Evolutionary conservation across 805 yeast species (phyloP), one percentile per base, ranked within the genome.

Genomic region (Teunomyces tritomae): DNA sequence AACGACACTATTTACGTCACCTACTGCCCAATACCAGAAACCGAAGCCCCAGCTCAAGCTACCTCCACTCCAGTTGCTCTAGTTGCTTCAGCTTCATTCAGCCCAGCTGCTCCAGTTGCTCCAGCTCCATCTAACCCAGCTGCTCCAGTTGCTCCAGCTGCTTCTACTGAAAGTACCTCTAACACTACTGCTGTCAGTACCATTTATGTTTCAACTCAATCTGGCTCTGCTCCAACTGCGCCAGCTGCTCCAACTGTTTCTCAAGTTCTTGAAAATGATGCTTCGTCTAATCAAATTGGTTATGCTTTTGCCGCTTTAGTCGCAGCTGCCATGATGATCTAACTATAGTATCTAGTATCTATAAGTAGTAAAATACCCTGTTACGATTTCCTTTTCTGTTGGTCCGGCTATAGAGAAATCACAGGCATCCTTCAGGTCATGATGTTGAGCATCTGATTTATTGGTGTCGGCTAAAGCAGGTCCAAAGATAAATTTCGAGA

Each of bases 1-100:
- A 51, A 56, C 45, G 57, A 55, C 37, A 63, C 70, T 42, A 52
- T 53, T 35, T 65, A 63, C 64, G 63, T 67, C 57, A 65, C 70
- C 45, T 65, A 61, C 65, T 64, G 68, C 52, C 68, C 68, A 55
- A 29, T 62, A 60, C 34, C 45, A 27, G 43, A 36, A 16, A 32
- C 34, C 14, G 34, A 32, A 32, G 28, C 40, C 8, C 14, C 29
- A 58, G 58, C 71, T 11, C 10, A 14, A 58, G 58, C 71, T 47
- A 49, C 71, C 49, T 65, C 56, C 37, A 64, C 70, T 42, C 62
- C 68, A 28, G 45, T 50, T 27, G 46, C 54, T 34, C 54, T 50
- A 36, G 36, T 33, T 43, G 49, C 50, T 42, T 39, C 52, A 29
- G 36, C 56, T 2, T 64, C 72, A 16, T 11, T 13, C 13, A n/a